phyloP scores from a whole-genome alignment of 148 eudicot species.

The Rhododendron simsii region DNA sequence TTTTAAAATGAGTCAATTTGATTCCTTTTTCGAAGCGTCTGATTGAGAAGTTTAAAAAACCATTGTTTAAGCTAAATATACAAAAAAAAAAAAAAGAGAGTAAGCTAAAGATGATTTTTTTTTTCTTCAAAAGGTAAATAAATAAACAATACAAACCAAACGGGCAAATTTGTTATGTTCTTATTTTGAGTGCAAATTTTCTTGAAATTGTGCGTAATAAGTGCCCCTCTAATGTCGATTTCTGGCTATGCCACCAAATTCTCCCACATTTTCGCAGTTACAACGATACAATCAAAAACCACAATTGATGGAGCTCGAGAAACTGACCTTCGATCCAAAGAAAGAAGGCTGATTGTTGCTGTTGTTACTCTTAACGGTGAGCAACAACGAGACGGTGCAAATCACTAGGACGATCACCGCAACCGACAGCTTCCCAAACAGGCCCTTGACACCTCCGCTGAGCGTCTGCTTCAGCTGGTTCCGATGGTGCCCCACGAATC shows the following conservation, averaged over 20 bases:
- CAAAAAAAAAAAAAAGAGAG: too few species aligned
- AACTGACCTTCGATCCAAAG: constrained; percentile 41
- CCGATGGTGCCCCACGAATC: constrained; percentile 23
- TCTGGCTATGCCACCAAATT: background rate
- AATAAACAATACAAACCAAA: background rate
- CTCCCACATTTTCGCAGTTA: background rate
- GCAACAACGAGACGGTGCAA: constrained; percentile 49
- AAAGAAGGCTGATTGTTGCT: constrained; percentile 12
- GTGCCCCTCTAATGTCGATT: background rate
- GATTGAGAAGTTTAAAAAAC: too few species aligned
- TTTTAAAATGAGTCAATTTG: background rate
- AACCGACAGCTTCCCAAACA: constrained; percentile 47
- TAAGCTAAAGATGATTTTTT: background rate
- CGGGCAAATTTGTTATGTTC: background rate
- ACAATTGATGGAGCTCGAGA: background rate
- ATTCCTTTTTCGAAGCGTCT: background rate
- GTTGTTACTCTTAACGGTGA: constrained; percentile 31
- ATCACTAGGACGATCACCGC: constrained; percentile 51
- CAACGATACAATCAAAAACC: background rate
- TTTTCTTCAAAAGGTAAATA: background rate
- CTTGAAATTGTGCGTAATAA: background rate
- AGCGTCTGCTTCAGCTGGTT: constrained; percentile 54
- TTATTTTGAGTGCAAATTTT: background rate
- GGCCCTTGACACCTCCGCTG: constrained; percentile 46
- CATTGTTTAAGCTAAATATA: too few species aligned